phyloP scores from a whole-genome alignment of 2,329 filamentous ascomycete genomes.

The Sclerotinia trifoliorum region DNA sequence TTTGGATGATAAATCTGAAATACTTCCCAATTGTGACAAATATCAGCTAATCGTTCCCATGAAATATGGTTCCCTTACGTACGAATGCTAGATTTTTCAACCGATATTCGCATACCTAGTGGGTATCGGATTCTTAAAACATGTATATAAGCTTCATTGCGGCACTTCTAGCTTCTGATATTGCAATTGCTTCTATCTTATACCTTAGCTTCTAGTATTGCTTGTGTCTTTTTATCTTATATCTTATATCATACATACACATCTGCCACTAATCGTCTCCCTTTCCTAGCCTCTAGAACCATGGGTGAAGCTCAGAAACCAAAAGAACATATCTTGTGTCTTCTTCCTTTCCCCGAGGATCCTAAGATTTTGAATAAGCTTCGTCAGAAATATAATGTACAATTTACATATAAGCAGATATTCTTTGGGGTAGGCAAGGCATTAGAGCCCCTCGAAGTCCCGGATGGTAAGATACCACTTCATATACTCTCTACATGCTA shows the following conservation, averaged over 20 bases:
- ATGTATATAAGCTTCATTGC: constrained; percentile 12
- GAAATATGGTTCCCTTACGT: not conserved
- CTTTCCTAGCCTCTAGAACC: constrained; percentile 21
- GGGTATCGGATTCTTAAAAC: not conserved
- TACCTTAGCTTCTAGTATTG: not conserved
- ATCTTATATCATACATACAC: not conserved
- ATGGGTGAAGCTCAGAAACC: constrained; percentile 48
- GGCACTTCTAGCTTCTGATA: not conserved
- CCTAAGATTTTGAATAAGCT: constrained; percentile 42
- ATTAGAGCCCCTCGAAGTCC: constrained; percentile 23
- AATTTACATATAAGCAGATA: constrained; percentile 45
- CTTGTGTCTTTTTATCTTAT: not conserved
- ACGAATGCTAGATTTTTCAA: not conserved
- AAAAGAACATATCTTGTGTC: constrained; percentile 45
- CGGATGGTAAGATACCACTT: constrained; percentile 27
- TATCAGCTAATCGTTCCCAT: not conserved
- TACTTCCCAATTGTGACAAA: not conserved
- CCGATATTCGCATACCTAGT: not conserved
- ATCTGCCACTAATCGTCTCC: not conserved
- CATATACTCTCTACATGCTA: not conserved
- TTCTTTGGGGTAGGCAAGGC: constrained; percentile 29
- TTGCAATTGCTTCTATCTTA: not conserved
- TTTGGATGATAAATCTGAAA: constrained; percentile 8
- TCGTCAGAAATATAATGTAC: constrained; percentile 45
- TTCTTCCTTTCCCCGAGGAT: constrained; percentile 46